phyloP scores from a whole-genome alignment of 331 rosid species.

The Rosa hybrid region DNA sequence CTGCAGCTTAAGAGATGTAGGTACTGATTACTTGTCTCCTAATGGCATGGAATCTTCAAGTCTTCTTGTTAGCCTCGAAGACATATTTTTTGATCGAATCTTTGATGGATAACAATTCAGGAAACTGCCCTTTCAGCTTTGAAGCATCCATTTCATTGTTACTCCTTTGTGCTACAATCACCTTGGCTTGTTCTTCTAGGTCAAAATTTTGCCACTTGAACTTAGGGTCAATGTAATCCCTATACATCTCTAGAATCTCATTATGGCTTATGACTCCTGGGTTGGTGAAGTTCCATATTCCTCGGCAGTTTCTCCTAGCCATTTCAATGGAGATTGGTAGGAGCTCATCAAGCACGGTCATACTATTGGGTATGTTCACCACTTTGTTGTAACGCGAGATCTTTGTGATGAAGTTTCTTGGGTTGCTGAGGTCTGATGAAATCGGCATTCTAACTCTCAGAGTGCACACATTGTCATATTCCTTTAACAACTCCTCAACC shows the following conservation, averaged over 20 bases:
- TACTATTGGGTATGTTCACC: slow-evolving; percentile 68
- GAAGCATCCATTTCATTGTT: slow-evolving; percentile 66
- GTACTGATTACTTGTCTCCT: background rate
- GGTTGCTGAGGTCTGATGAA: slow-evolving; percentile 68
- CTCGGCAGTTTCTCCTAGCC: slow-evolving; percentile 58
- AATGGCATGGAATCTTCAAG: slow-evolving; percentile 23
- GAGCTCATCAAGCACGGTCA: slow-evolving; percentile 71
- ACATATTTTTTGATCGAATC: slow-evolving; percentile 59
- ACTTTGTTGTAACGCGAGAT: slow-evolving; percentile 55
- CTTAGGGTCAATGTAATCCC: slow-evolving; percentile 52
- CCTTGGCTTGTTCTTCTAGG: slow-evolving; percentile 63
- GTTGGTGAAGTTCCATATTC: slow-evolving; percentile 77
- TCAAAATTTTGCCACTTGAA: slow-evolving; percentile 59
- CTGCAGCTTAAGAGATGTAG: slow-evolving; percentile 5
- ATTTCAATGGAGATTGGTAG: slow-evolving; percentile 61
- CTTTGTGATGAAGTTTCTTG: slow-evolving; percentile 73
- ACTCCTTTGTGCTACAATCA: slow-evolving; percentile 57
- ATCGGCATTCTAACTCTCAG: slow-evolving; percentile 77
- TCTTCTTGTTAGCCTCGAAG: slow-evolving; percentile 60
- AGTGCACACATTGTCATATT: slow-evolving; percentile 51
- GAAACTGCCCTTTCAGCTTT: slow-evolving; percentile 48
- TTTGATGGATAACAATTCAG: slow-evolving; percentile 46
- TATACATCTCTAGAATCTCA: slow-evolving; percentile 57
- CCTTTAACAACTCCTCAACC: slow-evolving; percentile 63
- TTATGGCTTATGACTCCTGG: slow-evolving; percentile 75